Conservation (phyloP, 345 rosid genomes). For the Camelina laxa region DNA sequence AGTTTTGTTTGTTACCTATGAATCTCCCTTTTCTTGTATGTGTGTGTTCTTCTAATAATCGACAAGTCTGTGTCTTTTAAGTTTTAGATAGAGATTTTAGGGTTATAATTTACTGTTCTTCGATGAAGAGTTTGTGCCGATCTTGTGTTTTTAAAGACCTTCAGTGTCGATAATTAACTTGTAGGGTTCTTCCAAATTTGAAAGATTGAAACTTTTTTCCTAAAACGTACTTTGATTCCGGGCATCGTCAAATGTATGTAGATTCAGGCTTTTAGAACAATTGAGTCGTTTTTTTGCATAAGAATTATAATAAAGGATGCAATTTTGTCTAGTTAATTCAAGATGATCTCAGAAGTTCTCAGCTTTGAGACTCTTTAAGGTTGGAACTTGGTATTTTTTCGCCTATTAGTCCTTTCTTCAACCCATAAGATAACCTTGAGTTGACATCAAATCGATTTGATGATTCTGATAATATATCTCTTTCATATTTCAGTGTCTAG, state of each 20-base stretch:
- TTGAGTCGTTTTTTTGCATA: too few species aligned
- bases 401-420: background rate
- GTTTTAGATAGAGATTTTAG: constrained; percentile 12
- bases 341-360: constrained; percentile 31
- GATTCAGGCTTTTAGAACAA: too few species aligned
- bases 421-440: background rate
- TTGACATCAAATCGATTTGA: background rate
- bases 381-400: background rate
- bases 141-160: background rate
- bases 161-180: background rate
- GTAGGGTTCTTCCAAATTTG: constrained; percentile 4
- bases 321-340: too few species aligned
- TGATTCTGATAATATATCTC: constrained; percentile 16
- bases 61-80: background rate
- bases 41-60: too few species aligned
- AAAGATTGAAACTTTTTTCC: constrained; percentile 7
- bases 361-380: constrained; percentile 19
- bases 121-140: constrained; percentile 20
- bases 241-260: too few species aligned
- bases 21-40: too few species aligned
- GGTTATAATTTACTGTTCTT: constrained; percentile 18
- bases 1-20: too few species aligned
- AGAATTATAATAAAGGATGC: too few species aligned
- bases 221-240: background rate
- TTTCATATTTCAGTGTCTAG: constrained; percentile 20